Conservation (phyloP, 306 rosid genomes). For the Ormosia emarginata region DNA sequence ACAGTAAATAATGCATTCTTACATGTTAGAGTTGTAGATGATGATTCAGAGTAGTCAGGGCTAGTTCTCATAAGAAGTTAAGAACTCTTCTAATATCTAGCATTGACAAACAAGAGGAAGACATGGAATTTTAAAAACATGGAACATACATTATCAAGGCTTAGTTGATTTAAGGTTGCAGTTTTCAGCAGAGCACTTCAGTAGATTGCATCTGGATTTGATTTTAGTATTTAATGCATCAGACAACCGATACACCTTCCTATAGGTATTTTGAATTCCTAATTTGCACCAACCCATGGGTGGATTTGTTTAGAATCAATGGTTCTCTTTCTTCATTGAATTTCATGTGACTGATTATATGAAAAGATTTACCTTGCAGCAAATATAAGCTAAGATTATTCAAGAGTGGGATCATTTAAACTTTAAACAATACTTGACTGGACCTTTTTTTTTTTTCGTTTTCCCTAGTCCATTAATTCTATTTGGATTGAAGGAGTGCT, state of each 20-base stretch:
- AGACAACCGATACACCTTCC: too few relatives aligned
- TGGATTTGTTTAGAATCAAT: too few relatives aligned
- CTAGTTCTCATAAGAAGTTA: not conserved
- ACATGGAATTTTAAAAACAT: not conserved
- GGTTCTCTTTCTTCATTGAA: too few relatives aligned
- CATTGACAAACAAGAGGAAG: not conserved
- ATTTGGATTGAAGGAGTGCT: not conserved
- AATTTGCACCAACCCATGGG: too few relatives aligned
- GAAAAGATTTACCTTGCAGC: too few relatives aligned
- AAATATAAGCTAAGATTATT: too few relatives aligned
- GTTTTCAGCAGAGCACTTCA: not conserved
- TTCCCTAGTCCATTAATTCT: too few relatives aligned
- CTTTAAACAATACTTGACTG: not conserved
- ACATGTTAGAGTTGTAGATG: constrained; percentile 8
- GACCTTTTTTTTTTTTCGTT: not conserved
- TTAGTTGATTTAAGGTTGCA: constrained; percentile 7
- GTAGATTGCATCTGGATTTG: not conserved
- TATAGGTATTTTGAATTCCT: too few relatives aligned
- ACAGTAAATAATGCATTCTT: not conserved
- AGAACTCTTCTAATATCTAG: not conserved
- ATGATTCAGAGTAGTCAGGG: constrained; percentile 3
- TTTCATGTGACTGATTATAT: too few relatives aligned
- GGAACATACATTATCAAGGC: not conserved
- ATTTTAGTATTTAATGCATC: not conserved
- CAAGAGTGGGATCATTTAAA: too few relatives aligned